Conservation (phyloP, 2,329 filamentous ascomycete genomes). For the Bipolaris bicolor region DNA sequence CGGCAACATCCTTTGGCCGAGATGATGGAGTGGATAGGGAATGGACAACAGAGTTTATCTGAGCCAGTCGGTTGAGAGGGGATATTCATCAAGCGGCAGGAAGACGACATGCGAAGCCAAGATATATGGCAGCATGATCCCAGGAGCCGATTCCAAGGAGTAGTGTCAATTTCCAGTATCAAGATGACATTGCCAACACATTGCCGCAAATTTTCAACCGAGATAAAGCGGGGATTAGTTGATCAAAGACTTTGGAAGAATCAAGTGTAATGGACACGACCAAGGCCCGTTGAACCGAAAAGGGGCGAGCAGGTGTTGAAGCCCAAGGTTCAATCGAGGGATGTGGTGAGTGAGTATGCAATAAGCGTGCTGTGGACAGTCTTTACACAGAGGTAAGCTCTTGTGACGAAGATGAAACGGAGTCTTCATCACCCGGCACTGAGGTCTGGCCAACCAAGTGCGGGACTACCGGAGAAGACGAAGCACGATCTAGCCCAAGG, state of each 20-base stretch:
- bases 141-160: too few relatives aligned
- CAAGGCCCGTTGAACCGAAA: not conserved
- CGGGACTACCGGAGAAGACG: not conserved
- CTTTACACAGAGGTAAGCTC: not conserved
- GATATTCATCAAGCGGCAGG: too few relatives aligned
- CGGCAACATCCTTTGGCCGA: not conserved
- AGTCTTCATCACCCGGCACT: not conserved
- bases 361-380: not conserved
- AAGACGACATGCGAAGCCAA: too few relatives aligned
- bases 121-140: too few relatives aligned
- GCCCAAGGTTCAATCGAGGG: not conserved
- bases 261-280: conserved; percentile 1
- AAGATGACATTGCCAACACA: too few relatives aligned
- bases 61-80: too few relatives aligned
- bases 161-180: too few relatives aligned
- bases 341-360: not conserved
- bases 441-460: not conserved
- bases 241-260: not conserved
- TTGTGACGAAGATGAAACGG: not conserved
- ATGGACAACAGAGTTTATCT: too few relatives aligned
- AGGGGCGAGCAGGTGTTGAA: not conserved
- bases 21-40: too few relatives aligned
- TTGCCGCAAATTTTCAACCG: too few relatives aligned
- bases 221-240: too few relatives aligned
- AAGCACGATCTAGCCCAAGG: not conserved